phyloP scores from a whole-genome alignment of 2,329 filamentous ascomycete species.

The Exophiala dermatitidis region DNA sequence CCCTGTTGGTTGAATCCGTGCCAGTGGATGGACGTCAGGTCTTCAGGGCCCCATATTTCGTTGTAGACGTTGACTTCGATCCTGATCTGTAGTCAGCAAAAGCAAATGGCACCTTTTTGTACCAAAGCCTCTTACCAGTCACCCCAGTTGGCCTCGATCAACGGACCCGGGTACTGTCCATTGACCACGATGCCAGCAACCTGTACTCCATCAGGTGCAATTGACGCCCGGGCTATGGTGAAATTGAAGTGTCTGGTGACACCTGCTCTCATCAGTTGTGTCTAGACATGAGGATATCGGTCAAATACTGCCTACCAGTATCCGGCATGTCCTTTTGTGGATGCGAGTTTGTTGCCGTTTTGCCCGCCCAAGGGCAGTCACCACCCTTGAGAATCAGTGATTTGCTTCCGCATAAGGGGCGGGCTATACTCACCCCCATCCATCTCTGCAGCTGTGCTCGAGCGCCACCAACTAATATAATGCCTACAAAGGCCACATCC shows the following conservation, averaged over 20 bases:
- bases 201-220: constrained; percentile 29
- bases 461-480: constrained; percentile 2
- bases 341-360: constrained; percentile 12
- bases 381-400: constrained; percentile 13
- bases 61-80: constrained; percentile 33
- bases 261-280: constrained; percentile 12
- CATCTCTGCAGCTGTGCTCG: constrained; percentile 14
- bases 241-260: constrained; percentile 22
- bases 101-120: constrained; percentile 4
- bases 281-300: background rate
- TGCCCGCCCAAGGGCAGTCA: constrained; percentile 17
- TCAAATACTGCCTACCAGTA: constrained; percentile 8
- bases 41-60: constrained; percentile 29
- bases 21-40: constrained; percentile 37
- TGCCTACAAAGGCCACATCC: constrained; percentile 11
- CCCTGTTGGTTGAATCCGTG: constrained; percentile 22
- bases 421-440: constrained; percentile 12
- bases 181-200: constrained; percentile 37
- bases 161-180: constrained; percentile 35
- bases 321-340: constrained; percentile 15
- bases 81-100: constrained; percentile 2
- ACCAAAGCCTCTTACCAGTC: constrained; percentile 26
- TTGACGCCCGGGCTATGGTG: constrained; percentile 13
- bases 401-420: background rate
- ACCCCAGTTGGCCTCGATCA: constrained; percentile 33